Evolutionary conservation across 2,329 filamentous ascomycete genomes (phyloP).

Genomic region (Ilyonectria robusta): DNA sequence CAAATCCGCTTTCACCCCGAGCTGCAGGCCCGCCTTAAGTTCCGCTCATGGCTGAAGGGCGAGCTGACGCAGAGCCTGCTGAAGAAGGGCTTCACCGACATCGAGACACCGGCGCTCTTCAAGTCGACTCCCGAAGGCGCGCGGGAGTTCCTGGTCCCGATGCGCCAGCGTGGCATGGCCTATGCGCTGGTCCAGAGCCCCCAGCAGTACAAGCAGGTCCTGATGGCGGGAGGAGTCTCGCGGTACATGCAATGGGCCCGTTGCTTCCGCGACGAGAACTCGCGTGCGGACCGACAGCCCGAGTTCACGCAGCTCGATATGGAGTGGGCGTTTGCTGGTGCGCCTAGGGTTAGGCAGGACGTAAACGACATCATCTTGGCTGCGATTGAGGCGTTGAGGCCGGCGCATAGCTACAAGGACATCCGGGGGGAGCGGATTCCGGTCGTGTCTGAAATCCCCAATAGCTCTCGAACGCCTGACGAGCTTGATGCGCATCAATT

Average conservation of each 20-base stretch:
- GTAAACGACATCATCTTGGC: constrained; percentile 54
- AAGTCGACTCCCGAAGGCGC: constrained; percentile 98
- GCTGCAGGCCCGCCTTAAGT: constrained; percentile 77
- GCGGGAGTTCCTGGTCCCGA: constrained; percentile 93
- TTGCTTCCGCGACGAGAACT: constrained; percentile 96
- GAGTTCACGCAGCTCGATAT: constrained; percentile 97
- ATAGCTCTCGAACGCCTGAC: constrained; percentile 21
- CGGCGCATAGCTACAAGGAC: constrained; percentile 73
- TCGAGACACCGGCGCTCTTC: constrained; percentile 95
- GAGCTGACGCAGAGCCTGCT: constrained; percentile 69
- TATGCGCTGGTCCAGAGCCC: constrained; percentile 97
- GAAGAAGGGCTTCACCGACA: constrained; percentile 76
- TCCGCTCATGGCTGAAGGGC: constrained; percentile 74
- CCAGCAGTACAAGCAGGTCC: constrained; percentile 97
- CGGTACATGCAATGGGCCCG: constrained; percentile 93
- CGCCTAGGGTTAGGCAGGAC: constrained; percentile 51
- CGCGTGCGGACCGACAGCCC: constrained; percentile 91
- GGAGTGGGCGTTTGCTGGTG: constrained; percentile 89
- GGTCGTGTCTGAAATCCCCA: constrained; percentile 46
- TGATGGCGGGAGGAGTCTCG: constrained; percentile 90
- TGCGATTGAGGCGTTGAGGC: constrained; percentile 47
- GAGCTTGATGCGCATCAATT: constrained; percentile 50
- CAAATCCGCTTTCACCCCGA: constrained; percentile 83
- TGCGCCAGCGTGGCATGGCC: constrained; percentile 79
- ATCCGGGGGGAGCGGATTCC: constrained; percentile 59